Conservation (phyloP, 495 filamentous ascomycete genomes). For the Aspergillus incahuasiensis region DNA sequence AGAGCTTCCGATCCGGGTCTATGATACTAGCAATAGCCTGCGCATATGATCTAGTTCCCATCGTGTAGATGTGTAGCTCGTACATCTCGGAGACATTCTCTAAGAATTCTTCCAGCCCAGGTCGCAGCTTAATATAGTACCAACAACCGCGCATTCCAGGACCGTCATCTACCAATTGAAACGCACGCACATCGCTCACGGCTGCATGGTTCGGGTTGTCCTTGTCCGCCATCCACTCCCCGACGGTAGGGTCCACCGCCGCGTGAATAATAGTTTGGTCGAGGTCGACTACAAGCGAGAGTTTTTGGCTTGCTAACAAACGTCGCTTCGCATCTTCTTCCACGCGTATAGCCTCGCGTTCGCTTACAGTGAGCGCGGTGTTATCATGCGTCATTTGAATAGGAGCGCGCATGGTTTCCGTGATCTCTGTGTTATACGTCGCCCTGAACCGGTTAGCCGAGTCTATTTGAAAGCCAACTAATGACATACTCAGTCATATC, state of each 20-base stretch:
- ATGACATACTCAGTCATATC: slow-evolving; percentile 80
- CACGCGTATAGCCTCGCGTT: slow-evolving; percentile 67
- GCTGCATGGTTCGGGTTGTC: slow-evolving; percentile 87
- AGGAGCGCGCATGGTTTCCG: slow-evolving; percentile 70
- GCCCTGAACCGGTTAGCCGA: slow-evolving; percentile 29
- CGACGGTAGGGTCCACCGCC: slow-evolving; percentile 92
- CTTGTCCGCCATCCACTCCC: slow-evolving; percentile 87
- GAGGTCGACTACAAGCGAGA: slow-evolving; percentile 93
- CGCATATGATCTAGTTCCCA: slow-evolving; percentile 95
- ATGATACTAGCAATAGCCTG: slow-evolving; percentile 87
- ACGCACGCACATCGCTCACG: slow-evolving; percentile 78
- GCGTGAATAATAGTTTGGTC: slow-evolving; percentile 99
- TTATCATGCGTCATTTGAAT: slow-evolving; percentile 94
- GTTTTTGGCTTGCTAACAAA: slow-evolving; percentile 69
- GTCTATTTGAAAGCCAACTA: neutral
- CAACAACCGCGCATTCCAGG: slow-evolving; percentile 69
- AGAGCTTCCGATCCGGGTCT: slow-evolving; percentile 83
- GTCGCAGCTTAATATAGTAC: slow-evolving; percentile 99
- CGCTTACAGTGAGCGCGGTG: slow-evolving; percentile 67
- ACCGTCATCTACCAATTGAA: slow-evolving; percentile 83
- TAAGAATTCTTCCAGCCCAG: slow-evolving; percentile 80
- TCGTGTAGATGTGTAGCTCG: slow-evolving; percentile 97
- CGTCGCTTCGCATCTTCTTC: slow-evolving; percentile 84
- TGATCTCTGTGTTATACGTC: slow-evolving; percentile 54
- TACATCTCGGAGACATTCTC: slow-evolving; percentile 73